Conservation (phyloP, 2,329 filamentous ascomycete genomes). For the Whalleya microplaca region DNA sequence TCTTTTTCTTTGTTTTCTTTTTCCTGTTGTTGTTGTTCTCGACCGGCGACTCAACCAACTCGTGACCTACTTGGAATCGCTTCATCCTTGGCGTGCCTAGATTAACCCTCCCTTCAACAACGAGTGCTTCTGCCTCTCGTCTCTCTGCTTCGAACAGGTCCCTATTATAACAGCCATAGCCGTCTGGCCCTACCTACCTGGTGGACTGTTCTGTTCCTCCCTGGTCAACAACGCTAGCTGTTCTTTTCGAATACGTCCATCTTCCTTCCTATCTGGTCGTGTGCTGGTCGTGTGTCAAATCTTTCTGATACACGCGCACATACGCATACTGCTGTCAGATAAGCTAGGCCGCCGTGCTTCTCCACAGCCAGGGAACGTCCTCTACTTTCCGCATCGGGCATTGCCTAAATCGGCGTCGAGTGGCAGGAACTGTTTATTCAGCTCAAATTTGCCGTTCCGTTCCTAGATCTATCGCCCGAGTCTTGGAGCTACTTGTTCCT, state of each 20-base stretch:
- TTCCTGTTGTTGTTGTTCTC: neutral
- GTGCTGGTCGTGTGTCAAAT: conserved; percentile 44
- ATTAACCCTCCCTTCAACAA: conserved; percentile 24
- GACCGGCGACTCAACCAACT: conserved; percentile 11
- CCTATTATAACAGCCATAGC: conserved; percentile 13
- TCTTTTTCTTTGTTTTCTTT: conserved; percentile 20
- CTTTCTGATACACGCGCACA: conserved; percentile 46
- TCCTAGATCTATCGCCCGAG: conserved; percentile 36
- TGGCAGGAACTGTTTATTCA: conserved; percentile 36
- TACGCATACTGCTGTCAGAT: conserved; percentile 47
- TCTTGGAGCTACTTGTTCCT: conserved; percentile 27
- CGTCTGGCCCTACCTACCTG: conserved; percentile 2
- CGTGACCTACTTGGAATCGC: conserved; percentile 14
- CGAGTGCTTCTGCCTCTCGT: conserved; percentile 16
- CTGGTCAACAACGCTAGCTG: conserved; percentile 14
- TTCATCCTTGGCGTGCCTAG: conserved; percentile 16
- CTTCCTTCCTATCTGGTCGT: conserved; percentile 33
- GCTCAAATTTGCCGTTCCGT: conserved; percentile 38
- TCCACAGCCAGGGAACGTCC: conserved; percentile 45
- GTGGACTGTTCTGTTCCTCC: conserved; percentile 13
- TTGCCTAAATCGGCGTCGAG: conserved; percentile 44
- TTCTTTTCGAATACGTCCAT: conserved; percentile 15
- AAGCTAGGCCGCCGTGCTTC: conserved; percentile 42
- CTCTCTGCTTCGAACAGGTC: conserved; percentile 14
- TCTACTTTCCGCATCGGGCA: conserved; percentile 45